Evolutionary conservation across 345 rosid genomes (phyloP).

Genomic region (Pistacia integerrima): DNA sequence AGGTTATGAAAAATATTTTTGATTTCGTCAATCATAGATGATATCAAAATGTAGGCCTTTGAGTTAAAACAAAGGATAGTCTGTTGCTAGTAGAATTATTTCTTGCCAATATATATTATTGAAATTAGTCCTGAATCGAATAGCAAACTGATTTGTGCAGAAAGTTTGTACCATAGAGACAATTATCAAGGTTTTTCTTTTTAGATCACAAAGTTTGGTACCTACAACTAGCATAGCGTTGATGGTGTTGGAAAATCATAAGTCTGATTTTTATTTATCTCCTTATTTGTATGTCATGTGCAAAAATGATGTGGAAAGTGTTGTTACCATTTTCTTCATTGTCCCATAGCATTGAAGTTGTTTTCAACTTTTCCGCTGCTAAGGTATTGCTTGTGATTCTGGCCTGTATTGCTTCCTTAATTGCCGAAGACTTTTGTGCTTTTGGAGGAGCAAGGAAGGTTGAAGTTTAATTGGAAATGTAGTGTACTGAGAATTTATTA

Average conservation of each 20-base stretch:
- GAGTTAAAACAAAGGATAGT: neutral
- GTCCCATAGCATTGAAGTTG: neutral
- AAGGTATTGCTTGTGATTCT: neutral
- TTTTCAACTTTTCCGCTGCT: neutral
- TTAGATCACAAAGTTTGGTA: neutral
- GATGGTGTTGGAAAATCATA: constrained; percentile 2
- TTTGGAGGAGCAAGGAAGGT: neutral
- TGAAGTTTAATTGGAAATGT: neutral
- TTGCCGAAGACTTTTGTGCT: neutral
- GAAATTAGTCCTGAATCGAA: neutral
- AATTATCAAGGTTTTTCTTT: neutral
- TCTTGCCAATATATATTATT: neutral
- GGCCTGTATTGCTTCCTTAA: neutral
- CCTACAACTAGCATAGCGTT: neutral
- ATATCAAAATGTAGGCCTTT: neutral
- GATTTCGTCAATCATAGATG: neutral
- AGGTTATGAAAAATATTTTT: neutral
- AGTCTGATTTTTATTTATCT: neutral
- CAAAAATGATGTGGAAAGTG: neutral
- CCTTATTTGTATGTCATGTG: no score
- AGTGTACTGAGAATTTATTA: no score
- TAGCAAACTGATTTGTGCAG: neutral
- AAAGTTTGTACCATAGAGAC: neutral
- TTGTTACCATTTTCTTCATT: neutral
- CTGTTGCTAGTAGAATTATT: neutral